These are phyloP conservation scores for Oryza nivara DNA, from an alignment of 176 grass and related monocot genomes.

Conservation along the genomic window DNA sequence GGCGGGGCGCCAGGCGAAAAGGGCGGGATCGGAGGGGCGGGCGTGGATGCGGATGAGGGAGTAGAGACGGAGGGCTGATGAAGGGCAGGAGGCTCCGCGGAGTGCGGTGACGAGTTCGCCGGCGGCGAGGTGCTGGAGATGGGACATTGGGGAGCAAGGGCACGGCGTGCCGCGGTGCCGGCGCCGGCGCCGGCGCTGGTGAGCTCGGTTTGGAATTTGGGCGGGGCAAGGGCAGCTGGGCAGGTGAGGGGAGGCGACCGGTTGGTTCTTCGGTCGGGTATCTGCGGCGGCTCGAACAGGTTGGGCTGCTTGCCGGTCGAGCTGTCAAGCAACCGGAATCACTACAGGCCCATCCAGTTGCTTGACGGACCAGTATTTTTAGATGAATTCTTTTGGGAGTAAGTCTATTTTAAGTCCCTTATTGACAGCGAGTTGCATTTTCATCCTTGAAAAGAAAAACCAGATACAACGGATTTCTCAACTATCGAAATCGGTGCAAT, in stretches of 20 bases:
- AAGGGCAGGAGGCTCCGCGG: conserved; percentile 4
- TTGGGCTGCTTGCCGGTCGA: not conserved
- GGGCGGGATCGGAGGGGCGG: conserved; percentile 20
- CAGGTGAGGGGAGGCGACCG: not conserved
- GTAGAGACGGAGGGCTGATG: conserved; percentile 34
- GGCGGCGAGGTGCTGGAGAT: conserved; percentile 3
- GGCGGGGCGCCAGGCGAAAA: conserved; percentile 35
- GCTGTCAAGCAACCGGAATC: not conserved
- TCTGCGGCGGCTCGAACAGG: not conserved
- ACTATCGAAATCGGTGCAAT: too few species aligned
- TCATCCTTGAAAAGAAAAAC: too few species aligned
- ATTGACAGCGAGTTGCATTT: too few species aligned
- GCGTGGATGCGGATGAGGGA: conserved; percentile 26
- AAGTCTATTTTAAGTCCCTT: too few species aligned
- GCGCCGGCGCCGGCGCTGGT: conserved; percentile 1
- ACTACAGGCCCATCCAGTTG: not conserved
- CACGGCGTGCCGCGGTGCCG: not conserved
- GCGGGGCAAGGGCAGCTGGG: not conserved
- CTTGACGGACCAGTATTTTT: not conserved
- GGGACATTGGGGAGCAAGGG: conserved; percentile 23
- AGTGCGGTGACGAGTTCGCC: conserved; percentile 38
- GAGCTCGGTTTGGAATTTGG: conserved; percentile 14
- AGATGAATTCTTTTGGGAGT: not conserved
- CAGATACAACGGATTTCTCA: too few species aligned
- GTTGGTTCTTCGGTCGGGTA: conserved; percentile 3